Base-by-base conservation (phyloP, 257 asterid genomes). In the Orobanche coerulescens region DNA sequence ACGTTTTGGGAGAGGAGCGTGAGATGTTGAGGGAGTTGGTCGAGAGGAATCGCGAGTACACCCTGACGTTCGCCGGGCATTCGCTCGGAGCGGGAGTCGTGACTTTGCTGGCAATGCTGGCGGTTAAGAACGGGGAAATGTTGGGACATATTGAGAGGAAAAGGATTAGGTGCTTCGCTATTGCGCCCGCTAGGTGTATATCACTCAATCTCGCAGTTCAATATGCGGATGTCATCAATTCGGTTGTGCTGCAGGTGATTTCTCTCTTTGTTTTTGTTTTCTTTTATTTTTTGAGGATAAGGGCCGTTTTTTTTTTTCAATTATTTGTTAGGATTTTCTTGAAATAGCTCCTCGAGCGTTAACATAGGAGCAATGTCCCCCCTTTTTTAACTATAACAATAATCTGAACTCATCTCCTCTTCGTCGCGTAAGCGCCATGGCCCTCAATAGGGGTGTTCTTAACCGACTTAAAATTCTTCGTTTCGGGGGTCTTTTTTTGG, bases 131-230 rank as follows among this genome's bases (percentile, higher is more conserved):
- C 57, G 61, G 82, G 61, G 99, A 85, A 25, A 85, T 74, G 42
- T 51, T 93, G 72, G 99, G 96, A 28, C 18, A 66, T 58, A 57
- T 93, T 5, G 96, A 82, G 68, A 83, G 99, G 75, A 78, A 74
- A 71, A 78, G 92, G 83, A 82, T 93, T 53, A 81, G 94, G 71
- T 87, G 99, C 81, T 93, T 74, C 61, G 99, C 99, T 8, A 76
- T 93, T 68, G 99, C 99, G 31, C 99, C 99, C 47, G 81, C 95
- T 1, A 78, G 99, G 83, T 93, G 99, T 70, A 88, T 93, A 63
- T 93, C 99, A 0, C 70, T 93, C 23, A 93, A 93, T 76, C 73
- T 93, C 86, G 97, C 99, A 0, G 96, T 93, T 49, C 73, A 96
- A 81, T 89, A 93, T 63, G 99, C 96, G 2, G 99, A 93, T 39